Evolutionary conservation across 441 rosid genomes (phyloP).

Genomic region (Geranium incanum): DNA sequence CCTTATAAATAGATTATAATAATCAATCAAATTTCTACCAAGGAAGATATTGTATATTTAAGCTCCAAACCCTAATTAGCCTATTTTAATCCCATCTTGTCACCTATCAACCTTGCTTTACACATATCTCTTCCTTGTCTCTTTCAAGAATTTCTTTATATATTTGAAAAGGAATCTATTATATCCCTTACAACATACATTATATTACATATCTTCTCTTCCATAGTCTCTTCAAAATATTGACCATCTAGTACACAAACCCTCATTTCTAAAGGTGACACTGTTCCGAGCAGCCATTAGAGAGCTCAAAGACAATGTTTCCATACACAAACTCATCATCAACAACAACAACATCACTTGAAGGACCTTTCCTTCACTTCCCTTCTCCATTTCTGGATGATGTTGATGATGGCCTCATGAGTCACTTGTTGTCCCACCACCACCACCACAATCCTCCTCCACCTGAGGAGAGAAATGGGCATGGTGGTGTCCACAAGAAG

Average conservation of each 20-base stretch:
- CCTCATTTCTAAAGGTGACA: background rate
- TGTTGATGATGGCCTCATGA: conserved; percentile 29
- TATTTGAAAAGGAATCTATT: background rate
- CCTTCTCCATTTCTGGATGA: conserved; percentile 26
- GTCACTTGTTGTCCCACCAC: conserved; percentile 24
- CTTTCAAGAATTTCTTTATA: background rate
- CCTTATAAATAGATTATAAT: too few relatives aligned
- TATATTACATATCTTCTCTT: too few relatives aligned
- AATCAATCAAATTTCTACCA: background rate
- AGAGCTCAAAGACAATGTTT: background rate
- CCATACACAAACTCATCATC: background rate
- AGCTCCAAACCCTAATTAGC: background rate
- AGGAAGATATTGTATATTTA: background rate
- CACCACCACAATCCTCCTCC: conserved; percentile 4
- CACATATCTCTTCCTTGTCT: background rate
- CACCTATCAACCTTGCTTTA: background rate
- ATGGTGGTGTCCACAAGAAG: conserved; percentile 20
- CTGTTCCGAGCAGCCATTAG: background rate
- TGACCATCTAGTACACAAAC: too few relatives aligned
- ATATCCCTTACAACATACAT: too few relatives aligned
- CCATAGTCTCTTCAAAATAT: too few relatives aligned
- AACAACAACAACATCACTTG: background rate
- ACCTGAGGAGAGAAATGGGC: background rate
- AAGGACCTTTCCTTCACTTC: conserved; percentile 25
- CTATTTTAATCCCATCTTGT: background rate